A percentile compares a stretch with the other conserved stretches of the same genome.
phyloP scores from a whole-genome alignment of 192 early-diverging fungal species.

The Linnemannia elongata region DNA sequence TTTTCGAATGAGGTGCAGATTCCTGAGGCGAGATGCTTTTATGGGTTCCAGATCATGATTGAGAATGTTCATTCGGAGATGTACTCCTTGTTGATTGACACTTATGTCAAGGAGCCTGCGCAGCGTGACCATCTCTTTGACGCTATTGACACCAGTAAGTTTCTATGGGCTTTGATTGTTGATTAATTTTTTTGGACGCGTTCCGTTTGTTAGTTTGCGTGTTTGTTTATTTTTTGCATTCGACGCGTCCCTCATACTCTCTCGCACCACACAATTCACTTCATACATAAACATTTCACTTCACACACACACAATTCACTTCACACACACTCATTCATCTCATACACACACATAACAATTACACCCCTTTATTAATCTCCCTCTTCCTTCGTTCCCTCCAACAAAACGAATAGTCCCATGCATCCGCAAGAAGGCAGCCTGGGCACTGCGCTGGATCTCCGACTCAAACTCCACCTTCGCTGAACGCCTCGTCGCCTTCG shows the following conservation, averaged over 20 bases:
- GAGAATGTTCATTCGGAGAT: conserved; percentile 96
- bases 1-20: conserved; percentile 93
- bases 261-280: neutral
- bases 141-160: conserved; percentile 86
- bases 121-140: conserved; percentile 90
- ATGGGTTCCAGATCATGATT: conserved; percentile 98
- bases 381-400: neutral
- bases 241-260: neutral
- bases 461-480: conserved; percentile 85
- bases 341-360: neutral
- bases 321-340: neutral
- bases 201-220: neutral
- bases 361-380: neutral
- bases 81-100: conserved; percentile 94
- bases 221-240: neutral
- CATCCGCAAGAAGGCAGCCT: conserved; percentile 94
- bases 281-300: neutral
- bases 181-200: neutral
- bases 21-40: conserved; percentile 92
- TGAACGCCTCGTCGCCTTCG: conserved; percentile 93
- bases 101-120: conserved; percentile 90
- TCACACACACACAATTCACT: neutral
- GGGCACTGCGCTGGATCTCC: conserved; percentile 93
- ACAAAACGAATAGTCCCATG: conserved; percentile 77
- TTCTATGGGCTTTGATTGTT: conserved; percentile 10